Evolutionary conservation across 2,329 filamentous ascomycete species (phyloP), one percentile per base, ranked within the genome.

Genomic region (Penicillium digitatum): DNA sequence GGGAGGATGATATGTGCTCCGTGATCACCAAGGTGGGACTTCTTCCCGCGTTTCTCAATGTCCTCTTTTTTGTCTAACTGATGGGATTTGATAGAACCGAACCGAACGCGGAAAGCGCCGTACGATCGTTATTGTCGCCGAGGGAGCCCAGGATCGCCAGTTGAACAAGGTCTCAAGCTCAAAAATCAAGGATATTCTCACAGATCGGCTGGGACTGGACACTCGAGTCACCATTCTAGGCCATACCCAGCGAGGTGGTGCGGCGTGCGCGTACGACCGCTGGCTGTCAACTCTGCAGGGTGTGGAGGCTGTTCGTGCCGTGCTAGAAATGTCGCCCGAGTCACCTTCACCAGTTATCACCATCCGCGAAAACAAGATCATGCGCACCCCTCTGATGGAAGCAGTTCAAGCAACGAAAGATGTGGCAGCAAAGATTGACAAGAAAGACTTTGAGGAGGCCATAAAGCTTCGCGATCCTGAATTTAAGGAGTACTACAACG

Each of bases 291-390:
- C 94, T 0, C 78, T 97, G 34, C 94, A 99, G 71, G 94, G 92
- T 67, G 90, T 95, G 3, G 92, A 96, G 74, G 93, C 92, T 24
- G 92, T 97, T 68, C 90, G 89, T 67, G 92, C 93, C 22, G 90
- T 96, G 18, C 81, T 96, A 27, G 90, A 95, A 62, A 89, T 90
- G 47, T 95, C 86, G 0, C 91, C 94, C 10, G 88, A 94, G 40
- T 93, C 89, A 0, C 89, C 90, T 52, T 96, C 91, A 46, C 93
- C 91, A 55, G 92, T 99, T 69, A 97, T 99, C 70, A 92, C 91
- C 64, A 92, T 99, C 64, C 92, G 87, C 61, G 94, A 99, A 79
- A 97, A 97, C 82, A 95, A 99, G 78, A 97, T 99, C 70, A 86
- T 91, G 61, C 85, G 92, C 52, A 91, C 92, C 65, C 88, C 91